These are phyloP conservation scores for Flaveria bidentis DNA, from an alignment of 129 eudicot genomes.

Conservation along the genomic window DNA sequence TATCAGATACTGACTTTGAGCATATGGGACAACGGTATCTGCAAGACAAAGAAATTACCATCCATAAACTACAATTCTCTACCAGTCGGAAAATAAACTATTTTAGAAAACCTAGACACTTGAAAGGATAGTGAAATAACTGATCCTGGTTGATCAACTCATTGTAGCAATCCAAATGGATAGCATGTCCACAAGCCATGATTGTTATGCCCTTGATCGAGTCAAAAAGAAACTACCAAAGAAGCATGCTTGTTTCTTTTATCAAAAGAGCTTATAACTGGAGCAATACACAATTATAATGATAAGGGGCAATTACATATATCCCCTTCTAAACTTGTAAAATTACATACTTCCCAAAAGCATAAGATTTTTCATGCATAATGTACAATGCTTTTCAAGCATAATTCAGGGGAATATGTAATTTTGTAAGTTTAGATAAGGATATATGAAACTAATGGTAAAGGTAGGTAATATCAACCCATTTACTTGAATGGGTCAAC, in stretches of 20 bases:
- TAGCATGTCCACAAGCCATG: constrained; percentile 87
- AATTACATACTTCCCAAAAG: too few species aligned
- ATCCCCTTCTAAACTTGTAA: too few species aligned
- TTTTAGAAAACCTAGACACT: background rate
- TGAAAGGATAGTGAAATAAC: constrained; percentile 38
- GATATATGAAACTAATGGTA: background rate
- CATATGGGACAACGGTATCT: constrained; percentile 98
- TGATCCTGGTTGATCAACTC: constrained; percentile 71
- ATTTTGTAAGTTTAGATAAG: too few species aligned
- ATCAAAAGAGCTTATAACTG: constrained; percentile 14
- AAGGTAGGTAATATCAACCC: background rate
- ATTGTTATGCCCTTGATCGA: constrained; percentile 57
- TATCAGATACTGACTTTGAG: constrained; percentile 60
- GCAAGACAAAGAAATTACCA: constrained; percentile 16
- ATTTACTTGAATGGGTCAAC: background rate
- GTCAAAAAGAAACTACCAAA: constrained; percentile 81
- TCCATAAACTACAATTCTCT: constrained; percentile 2
- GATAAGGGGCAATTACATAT: background rate
- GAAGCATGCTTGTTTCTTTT: constrained; percentile 1
- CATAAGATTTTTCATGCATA: too few species aligned
- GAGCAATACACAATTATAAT: constrained; percentile 1
- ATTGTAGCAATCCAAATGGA: constrained; percentile 60
- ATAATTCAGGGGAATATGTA: too few species aligned
- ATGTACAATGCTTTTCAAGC: too few species aligned
- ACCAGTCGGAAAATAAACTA: constrained; percentile 8